Evolutionary conservation across 2,329 filamentous ascomycete species (phyloP).

Genomic region (Fusarium anthophilum): DNA sequence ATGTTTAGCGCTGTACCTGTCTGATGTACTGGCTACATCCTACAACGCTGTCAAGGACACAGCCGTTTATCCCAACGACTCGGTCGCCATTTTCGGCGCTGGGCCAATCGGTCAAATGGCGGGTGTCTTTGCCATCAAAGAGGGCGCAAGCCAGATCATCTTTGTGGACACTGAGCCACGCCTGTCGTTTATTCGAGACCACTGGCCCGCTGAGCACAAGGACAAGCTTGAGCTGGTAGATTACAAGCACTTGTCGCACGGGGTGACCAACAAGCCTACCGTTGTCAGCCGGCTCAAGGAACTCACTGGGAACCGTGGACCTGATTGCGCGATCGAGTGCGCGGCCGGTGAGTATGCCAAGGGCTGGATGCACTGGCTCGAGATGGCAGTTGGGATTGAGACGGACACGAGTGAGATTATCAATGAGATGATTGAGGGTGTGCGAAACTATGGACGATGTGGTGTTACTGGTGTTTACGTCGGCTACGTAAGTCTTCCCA

Average conservation of each 20-base stretch:
- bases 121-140: conserved; percentile 76
- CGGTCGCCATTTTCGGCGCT: conserved; percentile 85
- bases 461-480: conserved; percentile 79
- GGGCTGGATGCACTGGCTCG: conserved; percentile 67
- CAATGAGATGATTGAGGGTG: conserved; percentile 82
- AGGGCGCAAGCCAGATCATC: conserved; percentile 80
- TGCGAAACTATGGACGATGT: conserved; percentile 75
- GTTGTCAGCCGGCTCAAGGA: conserved; percentile 79
- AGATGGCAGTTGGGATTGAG: conserved; percentile 72
- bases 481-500: conserved; percentile 59
- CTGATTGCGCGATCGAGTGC: conserved; percentile 78
- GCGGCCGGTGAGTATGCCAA: conserved; percentile 70
- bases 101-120: conserved; percentile 89
- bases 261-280: conserved; percentile 66
- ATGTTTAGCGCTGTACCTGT: conserved; percentile 70
- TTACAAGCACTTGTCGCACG: conserved; percentile 67
- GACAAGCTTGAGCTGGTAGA: conserved; percentile 74
- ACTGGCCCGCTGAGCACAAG: conserved; percentile 59
- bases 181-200: conserved; percentile 72
- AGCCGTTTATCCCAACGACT: conserved; percentile 77
- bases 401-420: conserved; percentile 85
- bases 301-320: conserved; percentile 75
- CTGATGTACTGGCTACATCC: conserved; percentile 80
- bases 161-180: conserved; percentile 80
- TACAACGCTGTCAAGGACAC: conserved; percentile 89